Evolutionary conservation across 192 early-diverging fungal genomes (phyloP), one percentile per base, ranked within the genome.

Genomic region (Mortierella antarctica): DNA sequence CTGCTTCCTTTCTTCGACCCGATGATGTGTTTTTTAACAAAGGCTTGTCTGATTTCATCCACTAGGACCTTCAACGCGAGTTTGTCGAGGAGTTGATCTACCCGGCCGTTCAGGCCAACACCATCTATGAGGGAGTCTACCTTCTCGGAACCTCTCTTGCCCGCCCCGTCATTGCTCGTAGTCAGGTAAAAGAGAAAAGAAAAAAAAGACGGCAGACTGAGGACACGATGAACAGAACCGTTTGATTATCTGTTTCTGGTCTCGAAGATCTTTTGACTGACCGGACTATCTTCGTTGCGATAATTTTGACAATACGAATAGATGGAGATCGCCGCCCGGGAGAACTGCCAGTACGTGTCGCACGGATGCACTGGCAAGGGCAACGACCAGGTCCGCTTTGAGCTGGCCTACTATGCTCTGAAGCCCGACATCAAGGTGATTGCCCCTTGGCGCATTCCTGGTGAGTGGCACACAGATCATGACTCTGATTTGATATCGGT

Each of bases 311-410:
- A 39, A 21, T 64, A 40, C 73, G 23, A 56, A 65, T 89, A 96
- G 88, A 98, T 99, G 61, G 93, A 96, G 67, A 95, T 99, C 66
- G 98, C 98, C 31, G 85, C 88, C 64, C 87, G 86, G 49, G 98
- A 99, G 88, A 95, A 93, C 56, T 99, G 98, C 88, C 91, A 96
- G 45, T 96, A 87, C 79, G 96, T 99, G 6, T 95, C 96, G n/a
- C 98, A 99, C 86, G 97, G 98, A 17, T 98, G 97, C 91, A 98
- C 98, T 42, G 97, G 98, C 66, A 99, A 99, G 87, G 97, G 98
- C 62, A 99, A 99, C 89, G 98, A 99, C 85, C 98, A 99, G 88
- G 97, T 99, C 65, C 94, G 97, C 50, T 99, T 99, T 83, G 98
- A 99, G 87, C 91, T 98, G 54, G 96, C 93, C 31, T 99, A 98